Percentiles rank a stretch among this genome's conserved stretches.
Conservation (phyloP, 2,329 filamentous ascomycete genomes). For the Sclerotinia glacialis region DNA sequence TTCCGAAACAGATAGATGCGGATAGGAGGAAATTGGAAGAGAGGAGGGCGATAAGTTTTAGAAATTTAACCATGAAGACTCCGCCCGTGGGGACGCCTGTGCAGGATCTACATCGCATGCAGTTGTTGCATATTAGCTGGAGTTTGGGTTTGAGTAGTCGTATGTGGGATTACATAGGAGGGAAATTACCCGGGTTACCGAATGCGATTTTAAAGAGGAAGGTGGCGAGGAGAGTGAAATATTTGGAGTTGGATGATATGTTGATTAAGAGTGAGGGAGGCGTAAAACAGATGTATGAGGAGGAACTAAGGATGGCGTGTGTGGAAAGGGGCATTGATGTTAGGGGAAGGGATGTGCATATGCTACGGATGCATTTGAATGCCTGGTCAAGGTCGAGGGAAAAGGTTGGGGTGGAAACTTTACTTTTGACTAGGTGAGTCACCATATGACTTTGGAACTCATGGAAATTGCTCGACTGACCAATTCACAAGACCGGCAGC, state of each 20-base stretch:
- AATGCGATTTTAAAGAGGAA: conserved; percentile 52
- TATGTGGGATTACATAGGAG: conserved; percentile 46
- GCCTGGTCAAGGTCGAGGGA: conserved; percentile 44
- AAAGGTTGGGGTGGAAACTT: conserved; percentile 34
- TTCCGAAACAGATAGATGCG: conserved; percentile 69
- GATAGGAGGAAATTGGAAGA: conserved; percentile 55
- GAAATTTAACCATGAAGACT: conserved; percentile 39
- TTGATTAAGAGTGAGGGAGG: conserved; percentile 65
- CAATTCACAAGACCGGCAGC: conserved; percentile 32
- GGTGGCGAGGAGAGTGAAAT: conserved; percentile 55
- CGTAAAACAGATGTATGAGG: conserved; percentile 52
- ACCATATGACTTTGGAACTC: not conserved
- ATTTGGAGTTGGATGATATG: conserved; percentile 68
- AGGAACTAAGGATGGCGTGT: conserved; percentile 69
- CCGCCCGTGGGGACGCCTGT: conserved; percentile 22
- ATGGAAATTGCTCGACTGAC: conserved; percentile 20
- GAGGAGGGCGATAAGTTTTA: conserved; percentile 51
- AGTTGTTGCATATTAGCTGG: conserved; percentile 44
- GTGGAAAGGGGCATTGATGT: conserved; percentile 65
- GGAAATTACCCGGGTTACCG: conserved; percentile 41
- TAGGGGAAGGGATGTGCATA: conserved; percentile 42
- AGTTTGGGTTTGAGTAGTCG: conserved; percentile 44
- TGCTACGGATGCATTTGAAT: conserved; percentile 42
- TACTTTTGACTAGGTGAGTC: conserved; percentile 41
- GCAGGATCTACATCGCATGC: conserved; percentile 40